A percentile compares a stretch with the other conserved stretches of the same genome.
These are phyloP conservation scores for Teunomyces tritomae DNA, from an alignment of 805 yeast species.

Conservation along the genomic window DNA sequence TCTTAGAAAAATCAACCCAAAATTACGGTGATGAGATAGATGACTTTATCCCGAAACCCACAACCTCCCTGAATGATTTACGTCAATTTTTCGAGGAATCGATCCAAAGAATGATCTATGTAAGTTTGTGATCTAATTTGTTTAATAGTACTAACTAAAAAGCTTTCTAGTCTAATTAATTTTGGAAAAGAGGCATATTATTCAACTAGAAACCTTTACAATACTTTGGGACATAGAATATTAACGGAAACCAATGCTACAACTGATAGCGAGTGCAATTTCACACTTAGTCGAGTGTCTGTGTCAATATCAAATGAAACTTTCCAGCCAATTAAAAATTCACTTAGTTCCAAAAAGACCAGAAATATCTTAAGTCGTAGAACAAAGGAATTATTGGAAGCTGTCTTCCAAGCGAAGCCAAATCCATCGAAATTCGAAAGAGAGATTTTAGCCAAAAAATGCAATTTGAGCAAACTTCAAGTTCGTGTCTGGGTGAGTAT, in stretches of 20 bases:
- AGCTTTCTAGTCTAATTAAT: background rate
- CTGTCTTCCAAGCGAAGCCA: conserved; percentile 11
- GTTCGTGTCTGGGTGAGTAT: conserved; percentile 35
- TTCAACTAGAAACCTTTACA: background rate
- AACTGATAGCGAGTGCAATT: background rate
- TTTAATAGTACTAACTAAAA: background rate
- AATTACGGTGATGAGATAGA: background rate
- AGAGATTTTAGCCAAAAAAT: conserved; percentile 23
- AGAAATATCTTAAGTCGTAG: background rate
- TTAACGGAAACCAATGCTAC: background rate
- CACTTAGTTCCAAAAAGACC: background rate
- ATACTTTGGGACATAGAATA: background rate
- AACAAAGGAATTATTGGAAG: conserved; percentile 13
- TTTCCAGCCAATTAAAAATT: background rate
- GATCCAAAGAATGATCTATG: conserved; percentile 2
- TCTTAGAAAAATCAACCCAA: background rate
- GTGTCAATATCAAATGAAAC: background rate
- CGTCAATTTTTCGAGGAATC: background rate
- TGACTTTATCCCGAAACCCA: background rate
- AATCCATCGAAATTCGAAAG: conserved; percentile 27
- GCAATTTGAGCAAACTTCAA: conserved; percentile 24
- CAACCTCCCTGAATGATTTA: background rate
- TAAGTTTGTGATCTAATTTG: background rate
- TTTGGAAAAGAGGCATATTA: background rate
- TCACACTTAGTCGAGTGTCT: background rate